Base-by-base conservation (phyloP, 2,329 filamentous ascomycete species). In the Fusarium coicis region DNA sequence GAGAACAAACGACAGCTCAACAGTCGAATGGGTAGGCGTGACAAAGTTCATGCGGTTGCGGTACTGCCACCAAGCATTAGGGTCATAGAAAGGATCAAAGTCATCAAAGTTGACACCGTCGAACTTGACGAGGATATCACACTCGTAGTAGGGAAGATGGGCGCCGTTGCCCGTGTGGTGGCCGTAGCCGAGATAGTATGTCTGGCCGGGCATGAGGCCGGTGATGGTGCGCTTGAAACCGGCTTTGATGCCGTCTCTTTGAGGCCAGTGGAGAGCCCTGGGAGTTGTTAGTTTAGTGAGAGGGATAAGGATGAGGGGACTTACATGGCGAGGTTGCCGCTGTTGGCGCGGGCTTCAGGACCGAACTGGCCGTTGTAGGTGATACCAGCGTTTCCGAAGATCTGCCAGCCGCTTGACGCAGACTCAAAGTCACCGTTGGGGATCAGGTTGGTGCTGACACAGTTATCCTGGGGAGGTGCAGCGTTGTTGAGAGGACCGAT, bases 21-120 rank as follows among this genome's bases (percentile, higher is more conserved):
- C 55, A 1, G 37, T 16, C 1, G 32, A 28, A 10, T 34, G 7
- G 1, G 23, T 28, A 16, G 56, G 55, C 7, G 37, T 15, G 9
- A 70, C 46, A 26, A 30, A 46, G 37, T 32, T 39, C 50, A 47
- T 50, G 9, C 42, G 61, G 16, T 66, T 66, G 19, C 50, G 46
- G 47, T 63, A 70, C 15, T 42, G 26, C 18, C 14, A n/a, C 30
- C 44, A 56, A 15, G 56, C 66, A n/a, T 37, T 26, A 10, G 42
- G 10, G 1, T 62, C 55, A 2, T 16, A 53, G 52, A 73, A 70
- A n/a, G 70, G 70, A 36, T 73, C 66, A 34, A 73, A 73, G 4
- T 55, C 23, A 30, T 66, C 70, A 37, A 73, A 60, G 26, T 62
- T 47, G 9, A 32, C 44, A 6, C 16, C 11, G 9, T 50, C 56